Conservation (phyloP, 2,329 filamentous ascomycete species). For the Epichloe gansuensis region DNA sequence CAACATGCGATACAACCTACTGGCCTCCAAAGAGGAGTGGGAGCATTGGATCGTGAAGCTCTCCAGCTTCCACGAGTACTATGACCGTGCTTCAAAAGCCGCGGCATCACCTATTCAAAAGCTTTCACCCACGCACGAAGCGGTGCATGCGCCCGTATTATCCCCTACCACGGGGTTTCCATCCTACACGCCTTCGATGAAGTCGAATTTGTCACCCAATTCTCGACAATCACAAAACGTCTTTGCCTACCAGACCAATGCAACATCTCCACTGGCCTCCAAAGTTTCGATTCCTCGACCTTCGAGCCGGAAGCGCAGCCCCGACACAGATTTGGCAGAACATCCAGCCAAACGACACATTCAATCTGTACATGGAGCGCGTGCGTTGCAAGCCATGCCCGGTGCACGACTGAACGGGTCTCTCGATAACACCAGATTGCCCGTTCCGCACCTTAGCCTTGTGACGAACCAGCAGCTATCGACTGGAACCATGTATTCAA, state of each 20-base stretch:
- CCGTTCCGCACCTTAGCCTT: slow-evolving; percentile 59
- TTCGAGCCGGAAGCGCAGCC: slow-evolving; percentile 36
- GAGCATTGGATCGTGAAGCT: slow-evolving; percentile 74
- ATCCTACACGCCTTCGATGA: slow-evolving; percentile 21
- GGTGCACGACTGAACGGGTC: slow-evolving; percentile 11
- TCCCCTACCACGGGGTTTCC: slow-evolving; percentile 33
- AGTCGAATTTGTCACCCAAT: slow-evolving; percentile 29
- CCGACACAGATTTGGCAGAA: slow-evolving; percentile 37
- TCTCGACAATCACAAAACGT: slow-evolving; percentile 26
- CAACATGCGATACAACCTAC: slow-evolving; percentile 91
- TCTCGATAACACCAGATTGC: slow-evolving; percentile 36
- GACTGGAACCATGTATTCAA: slow-evolving; percentile 26
- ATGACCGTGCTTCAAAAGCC: slow-evolving; percentile 51
- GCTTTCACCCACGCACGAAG: slow-evolving; percentile 27
- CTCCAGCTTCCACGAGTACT: slow-evolving; percentile 71
- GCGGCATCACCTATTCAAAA: slow-evolving; percentile 29
- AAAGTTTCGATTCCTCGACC: slow-evolving; percentile 32
- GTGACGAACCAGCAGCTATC: slow-evolving; percentile 36
- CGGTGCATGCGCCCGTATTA: slow-evolving; percentile 33
- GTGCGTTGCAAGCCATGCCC: slow-evolving; percentile 7
- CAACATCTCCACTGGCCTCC: slow-evolving; percentile 35
- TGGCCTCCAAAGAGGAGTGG: slow-evolving; percentile 81
- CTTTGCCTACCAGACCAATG: slow-evolving; percentile 26
- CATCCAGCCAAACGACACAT: slow-evolving; percentile 41
- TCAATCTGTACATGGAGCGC: slow-evolving; percentile 12